These are phyloP conservation scores for Pyrenophora graminea DNA, from an alignment of 2,329 filamentous ascomycete genomes.

Conservation along the genomic window DNA sequence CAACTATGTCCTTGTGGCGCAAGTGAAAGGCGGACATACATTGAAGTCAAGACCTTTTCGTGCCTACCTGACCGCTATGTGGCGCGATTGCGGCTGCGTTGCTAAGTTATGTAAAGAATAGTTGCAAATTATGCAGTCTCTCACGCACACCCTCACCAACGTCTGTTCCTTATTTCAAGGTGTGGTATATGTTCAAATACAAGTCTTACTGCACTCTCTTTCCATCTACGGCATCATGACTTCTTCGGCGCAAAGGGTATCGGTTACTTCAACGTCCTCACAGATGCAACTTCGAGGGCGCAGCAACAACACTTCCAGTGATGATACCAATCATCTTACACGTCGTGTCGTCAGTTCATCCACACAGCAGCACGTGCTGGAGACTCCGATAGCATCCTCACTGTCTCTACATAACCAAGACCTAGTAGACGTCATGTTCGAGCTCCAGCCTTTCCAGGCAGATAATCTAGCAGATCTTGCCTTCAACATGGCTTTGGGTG, in stretches of 20 bases:
- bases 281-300: conserved; percentile 1
- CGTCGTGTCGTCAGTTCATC: background rate
- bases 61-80: background rate
- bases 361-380: background rate
- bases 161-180: background rate
- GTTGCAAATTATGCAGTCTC: background rate
- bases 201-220: background rate
- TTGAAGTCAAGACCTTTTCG: background rate
- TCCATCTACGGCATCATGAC: background rate
- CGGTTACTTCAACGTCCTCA: background rate
- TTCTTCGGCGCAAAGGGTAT: background rate
- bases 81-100: background rate
- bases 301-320: background rate
- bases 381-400: background rate
- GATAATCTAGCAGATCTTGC: conserved; percentile 1
- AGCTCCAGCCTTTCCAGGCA: conserved; percentile 8
- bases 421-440: conserved; percentile 14
- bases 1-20: background rate
- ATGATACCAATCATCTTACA: background rate
- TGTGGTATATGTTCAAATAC: too few relatives aligned
- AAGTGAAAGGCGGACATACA: background rate
- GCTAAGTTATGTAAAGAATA: background rate
- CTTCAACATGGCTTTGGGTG: background rate
- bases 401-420: conserved; percentile 13
- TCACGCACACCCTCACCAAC: background rate